A percentile compares a stretch with the other conserved stretches of the same genome.
phyloP scores from a whole-genome alignment of 148 eudicot genomes.

The Cornus kousa region DNA sequence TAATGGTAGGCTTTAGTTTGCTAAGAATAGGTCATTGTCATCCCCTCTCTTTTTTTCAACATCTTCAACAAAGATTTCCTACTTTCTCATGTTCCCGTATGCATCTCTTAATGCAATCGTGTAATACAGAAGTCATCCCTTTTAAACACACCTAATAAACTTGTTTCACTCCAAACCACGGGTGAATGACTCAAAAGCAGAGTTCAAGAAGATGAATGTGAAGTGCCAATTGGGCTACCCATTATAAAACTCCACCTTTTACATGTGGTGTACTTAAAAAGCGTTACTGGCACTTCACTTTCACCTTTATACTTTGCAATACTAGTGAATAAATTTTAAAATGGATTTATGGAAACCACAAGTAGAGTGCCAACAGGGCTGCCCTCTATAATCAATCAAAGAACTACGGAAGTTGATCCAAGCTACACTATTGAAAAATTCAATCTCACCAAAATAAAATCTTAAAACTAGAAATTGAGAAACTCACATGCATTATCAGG shows the following conservation, averaged over 20 bases:
- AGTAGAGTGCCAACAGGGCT: background rate
- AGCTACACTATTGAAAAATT: background rate
- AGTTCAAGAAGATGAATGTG: background rate
- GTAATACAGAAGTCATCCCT: no score
- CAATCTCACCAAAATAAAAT: background rate
- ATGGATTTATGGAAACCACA: slow-evolving; percentile 1
- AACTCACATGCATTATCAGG: slow-evolving; percentile 25
- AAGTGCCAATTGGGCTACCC: background rate
- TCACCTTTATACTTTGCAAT: background rate
- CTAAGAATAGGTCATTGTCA: no score
- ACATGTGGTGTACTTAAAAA: background rate
- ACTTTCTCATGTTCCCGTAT: background rate
- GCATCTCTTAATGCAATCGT: background rate
- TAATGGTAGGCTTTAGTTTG: no score
- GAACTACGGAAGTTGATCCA: background rate
- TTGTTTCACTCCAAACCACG: background rate
- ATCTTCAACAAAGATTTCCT: background rate
- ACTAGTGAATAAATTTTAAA: background rate
- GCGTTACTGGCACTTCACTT: background rate
- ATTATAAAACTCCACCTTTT: background rate
- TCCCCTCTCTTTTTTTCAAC: background rate
- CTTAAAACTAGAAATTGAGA: slow-evolving; percentile 2
- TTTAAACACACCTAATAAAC: background rate
- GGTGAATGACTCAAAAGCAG: background rate
- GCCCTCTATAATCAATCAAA: background rate